Base-by-base conservation (phyloP, 1,284 basidiomycete genomes). In the Farysia itapuensis region DNA sequence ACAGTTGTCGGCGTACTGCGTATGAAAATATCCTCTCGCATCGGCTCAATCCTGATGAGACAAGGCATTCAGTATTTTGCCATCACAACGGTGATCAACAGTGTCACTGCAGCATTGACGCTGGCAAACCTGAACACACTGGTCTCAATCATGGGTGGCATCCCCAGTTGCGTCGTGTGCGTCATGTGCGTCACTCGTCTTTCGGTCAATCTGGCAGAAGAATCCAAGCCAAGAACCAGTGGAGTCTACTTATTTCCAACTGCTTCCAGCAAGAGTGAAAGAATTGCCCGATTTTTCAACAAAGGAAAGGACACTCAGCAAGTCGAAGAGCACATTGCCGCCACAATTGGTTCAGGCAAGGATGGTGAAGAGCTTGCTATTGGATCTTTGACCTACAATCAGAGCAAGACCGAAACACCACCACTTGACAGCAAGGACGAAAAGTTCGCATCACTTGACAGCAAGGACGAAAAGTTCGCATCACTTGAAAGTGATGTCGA, bases 51-150 rank as follows among this genome's bases (percentile, higher is more conserved):
- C 4, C 39, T 70, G 11, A 42, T 70, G 39, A 42, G 51, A 35
- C 67, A 70, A 24, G 67, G 67, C 5, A 30, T 66, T 19, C 36
- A 64, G 44, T 70, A 70, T 45, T 70, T 70, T 42, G 23, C 59
- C 13, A 35, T 48, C 18, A 65, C 65, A 0, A 51, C 59, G 35
- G 24, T 64, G 20, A 50, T 49, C 47, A 66, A 69, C 39, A 23
- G 50, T 2, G 41, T 66, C 24, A 44, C 64, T 14, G 43, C 59
- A 4, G 60, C 41, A 13, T 31, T 66, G 14, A 64, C 64, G 16
- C 37, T 58, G 4, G 46, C 59, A 21, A 50, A 68, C 42, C 35
- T 66, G 14, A 54, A 51, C 40, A 57, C 67, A 3, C 33, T 64
- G 32, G 61, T 67, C 61, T 61, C 65, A 32, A 42, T 65, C 29